A percentile compares a stretch with the other conserved stretches of the same genome.
Evolutionary conservation across 148 eudicot species (phyloP).

Genomic region (Simmondsia chinensis): DNA sequence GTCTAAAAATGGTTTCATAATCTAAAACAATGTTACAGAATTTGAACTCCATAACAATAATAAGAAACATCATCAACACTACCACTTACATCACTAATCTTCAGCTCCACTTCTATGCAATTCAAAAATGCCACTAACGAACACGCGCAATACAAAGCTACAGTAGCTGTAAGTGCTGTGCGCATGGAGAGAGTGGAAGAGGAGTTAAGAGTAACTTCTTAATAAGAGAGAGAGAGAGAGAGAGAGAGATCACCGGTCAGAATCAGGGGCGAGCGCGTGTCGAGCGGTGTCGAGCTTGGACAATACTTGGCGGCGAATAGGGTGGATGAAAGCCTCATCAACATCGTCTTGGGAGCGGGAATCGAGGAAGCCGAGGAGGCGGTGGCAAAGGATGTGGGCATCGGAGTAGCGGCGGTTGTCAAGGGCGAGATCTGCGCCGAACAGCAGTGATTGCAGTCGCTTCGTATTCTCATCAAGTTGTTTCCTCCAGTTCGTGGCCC

Average conservation of each 20-base stretch:
- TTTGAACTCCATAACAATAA: too few species aligned
- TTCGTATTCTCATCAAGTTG: conserved; percentile 58
- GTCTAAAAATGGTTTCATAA: too few species aligned
- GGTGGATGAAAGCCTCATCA: conserved; percentile 56
- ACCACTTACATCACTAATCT: too few species aligned
- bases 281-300: conserved; percentile 53
- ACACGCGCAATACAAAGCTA: too few species aligned
- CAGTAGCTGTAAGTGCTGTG: too few species aligned
- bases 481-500: conserved; percentile 53
- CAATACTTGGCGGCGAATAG: conserved; percentile 65
- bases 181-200: too few species aligned
- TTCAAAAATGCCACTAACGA: too few species aligned
- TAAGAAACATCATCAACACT: too few species aligned
- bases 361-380: conserved; percentile 88
- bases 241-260: conserved; percentile 46
- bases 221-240: conserved; percentile 10
- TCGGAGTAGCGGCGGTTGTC: conserved; percentile 46
- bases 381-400: conserved; percentile 58
- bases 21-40: too few species aligned
- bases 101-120: too few species aligned
- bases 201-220: too few species aligned
- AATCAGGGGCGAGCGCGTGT: conserved; percentile 38
- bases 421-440: conserved; percentile 64
- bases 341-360: conserved; percentile 37
- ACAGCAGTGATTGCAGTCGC: conserved; percentile 73